A percentile compares a stretch with the other conserved stretches of the same genome.
These are phyloP conservation scores for Nyssa sinensis DNA, from an alignment of 148 eudicot genomes.

Conservation along the genomic window DNA sequence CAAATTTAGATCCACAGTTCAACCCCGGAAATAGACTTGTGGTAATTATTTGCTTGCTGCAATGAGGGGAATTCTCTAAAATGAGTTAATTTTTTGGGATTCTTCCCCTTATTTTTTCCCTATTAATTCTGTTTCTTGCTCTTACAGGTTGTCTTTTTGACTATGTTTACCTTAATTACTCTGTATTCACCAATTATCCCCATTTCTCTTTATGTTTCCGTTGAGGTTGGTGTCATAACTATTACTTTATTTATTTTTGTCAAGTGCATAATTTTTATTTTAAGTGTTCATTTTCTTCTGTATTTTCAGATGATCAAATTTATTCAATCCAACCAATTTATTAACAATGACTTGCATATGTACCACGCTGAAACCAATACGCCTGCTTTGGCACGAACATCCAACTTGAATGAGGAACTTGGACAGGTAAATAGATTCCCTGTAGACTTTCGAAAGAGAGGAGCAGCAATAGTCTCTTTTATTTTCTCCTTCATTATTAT, in stretches of 20 bases:
- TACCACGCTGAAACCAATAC: slow-evolving; percentile 87
- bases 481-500: neutral
- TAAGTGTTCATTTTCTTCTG: slow-evolving; percentile 12
- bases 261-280: neutral
- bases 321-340: slow-evolving; percentile 83
- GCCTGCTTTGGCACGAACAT: slow-evolving; percentile 94
- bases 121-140: slow-evolving; percentile 6
- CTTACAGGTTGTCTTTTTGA: slow-evolving; percentile 72
- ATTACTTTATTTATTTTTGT: slow-evolving; percentile 10
- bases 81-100: slow-evolving; percentile 11
- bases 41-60: slow-evolving; percentile 43
- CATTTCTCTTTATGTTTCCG: slow-evolving; percentile 95
- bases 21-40: slow-evolving; percentile 82
- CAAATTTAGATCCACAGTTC: slow-evolving; percentile 48
- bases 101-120: slow-evolving; percentile 1
- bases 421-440: slow-evolving; percentile 71
- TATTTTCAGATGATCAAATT: slow-evolving; percentile 83
- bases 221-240: slow-evolving; percentile 59
- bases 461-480: neutral
- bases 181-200: slow-evolving; percentile 96
- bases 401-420: slow-evolving; percentile 99
- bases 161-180: slow-evolving; percentile 91
- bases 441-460: neutral
- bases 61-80: neutral
- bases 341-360: slow-evolving; percentile 94